These are phyloP conservation scores for Draba incana DNA, from an alignment of 345 rosid species.

Conservation along the genomic window DNA sequence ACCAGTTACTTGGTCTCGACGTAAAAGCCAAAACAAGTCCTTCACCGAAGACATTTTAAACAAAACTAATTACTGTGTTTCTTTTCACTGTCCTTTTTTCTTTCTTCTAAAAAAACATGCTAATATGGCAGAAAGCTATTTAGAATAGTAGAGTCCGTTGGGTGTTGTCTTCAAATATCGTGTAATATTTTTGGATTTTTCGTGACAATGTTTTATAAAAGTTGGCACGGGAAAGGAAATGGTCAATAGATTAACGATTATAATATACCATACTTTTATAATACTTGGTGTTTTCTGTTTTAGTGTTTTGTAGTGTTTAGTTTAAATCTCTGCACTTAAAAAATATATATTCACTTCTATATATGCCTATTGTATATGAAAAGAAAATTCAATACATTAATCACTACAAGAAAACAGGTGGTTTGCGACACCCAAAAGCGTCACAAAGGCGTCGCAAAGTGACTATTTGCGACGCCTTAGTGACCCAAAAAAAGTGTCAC, in stretches of 20 bases:
- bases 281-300: not conserved
- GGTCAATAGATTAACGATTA: not conserved
- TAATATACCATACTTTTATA: not conserved
- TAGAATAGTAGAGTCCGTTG: slow-evolving; percentile 38
- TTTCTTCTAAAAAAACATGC: not conserved
- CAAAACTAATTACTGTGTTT: slow-evolving; percentile 35
- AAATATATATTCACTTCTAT: not conserved
- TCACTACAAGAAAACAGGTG: too few relatives aligned
- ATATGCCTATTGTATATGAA: not conserved
- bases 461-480: too few relatives aligned
- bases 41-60: slow-evolving; percentile 32
- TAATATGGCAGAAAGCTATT: slow-evolving; percentile 16
- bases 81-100: slow-evolving; percentile 39
- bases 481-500: too few relatives aligned
- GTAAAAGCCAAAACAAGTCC: slow-evolving; percentile 39
- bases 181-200: slow-evolving; percentile 6
- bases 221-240: slow-evolving; percentile 33
- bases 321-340: not conserved
- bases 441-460: too few relatives aligned
- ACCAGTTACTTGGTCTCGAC: slow-evolving; percentile 33
- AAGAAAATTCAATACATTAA: not conserved
- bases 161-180: slow-evolving; percentile 4
- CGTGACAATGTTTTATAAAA: not conserved
- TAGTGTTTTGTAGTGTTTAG: not conserved
- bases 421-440: too few relatives aligned